phyloP scores from a whole-genome alignment of 1,284 basidiomycete genomes.

The Cutaneotrichosporon dermatis region DNA sequence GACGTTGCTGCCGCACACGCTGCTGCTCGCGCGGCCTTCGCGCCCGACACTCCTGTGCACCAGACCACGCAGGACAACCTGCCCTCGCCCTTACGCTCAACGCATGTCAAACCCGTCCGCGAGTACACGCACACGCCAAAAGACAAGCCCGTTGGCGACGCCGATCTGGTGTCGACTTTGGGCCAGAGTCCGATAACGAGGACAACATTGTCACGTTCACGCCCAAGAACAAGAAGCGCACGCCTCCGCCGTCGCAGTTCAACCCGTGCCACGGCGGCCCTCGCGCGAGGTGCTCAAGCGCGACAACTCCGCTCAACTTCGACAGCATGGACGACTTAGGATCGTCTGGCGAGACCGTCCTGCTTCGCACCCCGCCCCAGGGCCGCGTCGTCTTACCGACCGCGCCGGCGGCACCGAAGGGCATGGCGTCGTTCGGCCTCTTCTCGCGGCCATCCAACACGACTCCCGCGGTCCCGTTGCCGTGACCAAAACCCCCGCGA shows the following conservation, averaged over 20 bases:
- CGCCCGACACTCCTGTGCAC: constrained; percentile 12
- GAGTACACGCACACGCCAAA: constrained; percentile 34
- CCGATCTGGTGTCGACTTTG: constrained; percentile 37
- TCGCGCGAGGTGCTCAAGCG: constrained; percentile 39
- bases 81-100: constrained; percentile 24
- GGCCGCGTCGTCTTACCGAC: constrained; percentile 17
- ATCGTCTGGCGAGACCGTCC: constrained; percentile 34
- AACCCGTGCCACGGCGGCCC: constrained; percentile 35
- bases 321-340: constrained; percentile 39
- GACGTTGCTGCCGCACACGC: constrained; percentile 25
- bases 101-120: constrained; percentile 40
- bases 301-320: constrained; percentile 36
- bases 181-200: constrained; percentile 25
- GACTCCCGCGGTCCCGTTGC: neutral
- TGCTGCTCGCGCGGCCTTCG: constrained; percentile 20
- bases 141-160: constrained; percentile 31
- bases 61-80: constrained; percentile 3
- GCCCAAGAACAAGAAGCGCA: constrained; percentile 50
- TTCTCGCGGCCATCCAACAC: constrained; percentile 21
- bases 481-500: constrained; percentile 3
- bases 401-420: constrained; percentile 20
- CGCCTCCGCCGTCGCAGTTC: constrained; percentile 46
- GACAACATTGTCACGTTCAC: constrained; percentile 52
- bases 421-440: constrained; percentile 39
- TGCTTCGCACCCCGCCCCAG: constrained; percentile 8